phyloP scores from a whole-genome alignment of 129 eudicot genomes.

The Escallonia rubra region DNA sequence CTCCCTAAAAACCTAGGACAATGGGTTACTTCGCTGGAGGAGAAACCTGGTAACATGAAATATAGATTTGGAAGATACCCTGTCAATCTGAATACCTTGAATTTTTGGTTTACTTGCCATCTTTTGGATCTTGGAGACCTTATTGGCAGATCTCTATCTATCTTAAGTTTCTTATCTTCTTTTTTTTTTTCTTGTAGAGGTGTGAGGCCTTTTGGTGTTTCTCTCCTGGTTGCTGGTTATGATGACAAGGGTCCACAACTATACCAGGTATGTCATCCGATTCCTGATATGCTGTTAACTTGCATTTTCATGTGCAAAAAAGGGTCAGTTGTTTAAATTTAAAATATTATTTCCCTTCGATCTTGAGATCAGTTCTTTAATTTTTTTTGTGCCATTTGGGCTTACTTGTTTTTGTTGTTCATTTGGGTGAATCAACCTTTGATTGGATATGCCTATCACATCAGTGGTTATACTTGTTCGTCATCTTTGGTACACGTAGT shows the following conservation, averaged over 20 bases:
- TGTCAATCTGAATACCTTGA: background rate
- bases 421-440: too few species aligned
- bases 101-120: background rate
- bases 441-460: background rate
- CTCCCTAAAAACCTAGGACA: too few species aligned
- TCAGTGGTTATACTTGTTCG: background rate
- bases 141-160: background rate
- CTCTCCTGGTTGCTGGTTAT: slow-evolving; percentile 75
- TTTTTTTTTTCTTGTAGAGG: slow-evolving; percentile 43
- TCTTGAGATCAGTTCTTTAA: background rate
- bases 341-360: background rate
- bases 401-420: background rate
- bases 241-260: slow-evolving; percentile 95
- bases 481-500: too few species aligned
- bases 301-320: background rate
- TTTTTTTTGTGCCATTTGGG: background rate
- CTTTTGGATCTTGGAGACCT: background rate
- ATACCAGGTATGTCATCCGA: slow-evolving; percentile 63
- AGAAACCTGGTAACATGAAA: too few species aligned
- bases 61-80: too few species aligned
- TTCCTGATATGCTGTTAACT: background rate
- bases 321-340: background rate
- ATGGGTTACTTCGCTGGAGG: too few species aligned
- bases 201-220: slow-evolving; percentile 84
- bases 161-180: background rate